phyloP scores from a whole-genome alignment of 352 stramenopile species.

The Phytophthora sansomeana region DNA sequence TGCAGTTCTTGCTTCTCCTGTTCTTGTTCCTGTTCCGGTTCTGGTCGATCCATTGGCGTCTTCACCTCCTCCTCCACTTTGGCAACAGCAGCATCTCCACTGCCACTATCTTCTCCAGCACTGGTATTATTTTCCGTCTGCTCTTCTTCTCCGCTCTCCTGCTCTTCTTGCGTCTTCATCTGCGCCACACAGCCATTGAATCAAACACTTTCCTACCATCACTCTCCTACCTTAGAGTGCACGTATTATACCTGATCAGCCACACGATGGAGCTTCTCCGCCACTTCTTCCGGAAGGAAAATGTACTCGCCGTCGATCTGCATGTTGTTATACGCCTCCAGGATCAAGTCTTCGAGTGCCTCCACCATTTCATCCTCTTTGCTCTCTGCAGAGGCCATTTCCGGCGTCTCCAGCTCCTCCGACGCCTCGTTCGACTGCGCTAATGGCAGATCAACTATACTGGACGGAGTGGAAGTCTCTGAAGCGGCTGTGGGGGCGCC shows the following conservation, averaged over 20 bases:
- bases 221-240: not conserved
- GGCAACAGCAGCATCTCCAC: slow-evolving; percentile 11
- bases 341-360: slow-evolving; percentile 72
- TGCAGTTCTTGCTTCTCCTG: slow-evolving; percentile 21
- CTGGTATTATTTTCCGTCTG: slow-evolving; percentile 26
- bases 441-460: not conserved
- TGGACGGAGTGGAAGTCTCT: not conserved
- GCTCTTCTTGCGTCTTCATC: slow-evolving; percentile 21
- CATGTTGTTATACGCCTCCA: slow-evolving; percentile 88
- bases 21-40: slow-evolving; percentile 41
- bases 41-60: slow-evolving; percentile 23
- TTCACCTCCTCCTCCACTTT: slow-evolving; percentile 20
- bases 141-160: slow-evolving; percentile 31
- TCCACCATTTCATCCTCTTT: slow-evolving; percentile 41
- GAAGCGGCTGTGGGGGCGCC: not conserved
- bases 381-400: slow-evolving; percentile 16
- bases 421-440: slow-evolving; percentile 9
- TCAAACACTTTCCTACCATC: not conserved
- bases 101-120: slow-evolving; percentile 32
- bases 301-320: slow-evolving; percentile 85
- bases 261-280: slow-evolving; percentile 68
- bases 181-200: slow-evolving; percentile 26
- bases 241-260: slow-evolving; percentile 47
- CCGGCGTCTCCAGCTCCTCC: not conserved
- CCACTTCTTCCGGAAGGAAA: slow-evolving; percentile 73